Conservation (phyloP, 2,329 filamentous ascomycete species). For the Stenocarpella maydis region DNA sequence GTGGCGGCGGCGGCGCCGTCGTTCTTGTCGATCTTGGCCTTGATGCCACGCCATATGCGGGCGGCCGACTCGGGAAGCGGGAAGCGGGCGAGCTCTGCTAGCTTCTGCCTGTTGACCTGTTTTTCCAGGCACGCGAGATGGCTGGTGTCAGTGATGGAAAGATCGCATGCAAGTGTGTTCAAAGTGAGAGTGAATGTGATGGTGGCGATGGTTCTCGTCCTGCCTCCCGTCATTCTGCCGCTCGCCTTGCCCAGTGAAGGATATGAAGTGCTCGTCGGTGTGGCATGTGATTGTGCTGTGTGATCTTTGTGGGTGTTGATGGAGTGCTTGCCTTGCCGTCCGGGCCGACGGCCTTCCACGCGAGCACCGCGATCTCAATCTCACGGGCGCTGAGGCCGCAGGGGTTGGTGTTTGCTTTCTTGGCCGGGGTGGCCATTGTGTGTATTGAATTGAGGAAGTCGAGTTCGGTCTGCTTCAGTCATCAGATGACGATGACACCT, state of each 20-base stretch:
- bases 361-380: neutral
- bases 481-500: neutral
- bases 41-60: conserved; percentile 1
- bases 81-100: neutral
- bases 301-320: neutral
- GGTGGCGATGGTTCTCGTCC: neutral
- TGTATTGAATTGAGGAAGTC: neutral
- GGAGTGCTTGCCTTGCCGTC: conserved; percentile 3
- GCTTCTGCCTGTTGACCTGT: neutral
- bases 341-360: conserved; percentile 13
- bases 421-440: neutral
- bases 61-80: neutral
- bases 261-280: neutral
- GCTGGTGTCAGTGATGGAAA: neutral
- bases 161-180: too few relatives aligned
- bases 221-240: too few relatives aligned
- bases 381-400: conserved; percentile 3
- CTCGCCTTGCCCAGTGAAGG: neutral
- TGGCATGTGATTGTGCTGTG: too few relatives aligned
- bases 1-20: neutral
- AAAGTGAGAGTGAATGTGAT: too few relatives aligned
- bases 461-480: neutral
- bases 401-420: neutral
- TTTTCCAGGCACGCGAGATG: too few relatives aligned
- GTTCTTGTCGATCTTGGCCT: neutral